These are phyloP conservation scores for Podila minutissima DNA, from an alignment of 192 early-diverging fungal genomes.

Conservation along the genomic window DNA sequence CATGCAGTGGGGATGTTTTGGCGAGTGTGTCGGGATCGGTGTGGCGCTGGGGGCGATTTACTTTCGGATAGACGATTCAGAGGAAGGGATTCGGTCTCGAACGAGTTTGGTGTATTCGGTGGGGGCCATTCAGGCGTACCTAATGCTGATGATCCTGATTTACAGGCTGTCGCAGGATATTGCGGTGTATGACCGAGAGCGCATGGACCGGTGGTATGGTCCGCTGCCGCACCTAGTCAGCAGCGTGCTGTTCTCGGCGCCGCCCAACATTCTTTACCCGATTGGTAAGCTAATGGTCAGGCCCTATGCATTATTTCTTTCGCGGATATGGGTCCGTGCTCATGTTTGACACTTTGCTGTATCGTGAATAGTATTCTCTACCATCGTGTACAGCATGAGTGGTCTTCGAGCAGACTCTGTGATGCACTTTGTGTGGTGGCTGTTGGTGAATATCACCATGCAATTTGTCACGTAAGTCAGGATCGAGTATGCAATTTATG, in stretches of 20 bases:
- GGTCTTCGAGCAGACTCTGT: constrained; percentile 33
- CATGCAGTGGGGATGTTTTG: constrained; percentile 40
- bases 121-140: constrained; percentile 32
- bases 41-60: constrained; percentile 29
- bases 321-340: no score
- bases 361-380: constrained; percentile 30
- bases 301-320: no score
- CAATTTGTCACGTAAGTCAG: constrained; percentile 39
- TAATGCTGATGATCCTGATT: constrained; percentile 49
- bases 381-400: constrained; percentile 35
- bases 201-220: constrained; percentile 48
- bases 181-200: constrained; percentile 43
- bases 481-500: neutral
- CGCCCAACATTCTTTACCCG: constrained; percentile 35
- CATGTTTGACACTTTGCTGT: neutral
- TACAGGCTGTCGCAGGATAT: constrained; percentile 41
- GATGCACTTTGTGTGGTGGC: constrained; percentile 39
- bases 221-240: constrained; percentile 44
- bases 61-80: constrained; percentile 18
- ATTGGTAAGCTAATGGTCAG: constrained; percentile 12
- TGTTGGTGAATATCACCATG: constrained; percentile 28
- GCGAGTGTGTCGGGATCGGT: constrained; percentile 35
- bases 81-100: constrained; percentile 30
- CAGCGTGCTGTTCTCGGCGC: constrained; percentile 18
- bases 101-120: constrained; percentile 31